Conservation (phyloP, 2,329 filamentous ascomycete species). For the Zymoseptoria pseudotritici region DNA sequence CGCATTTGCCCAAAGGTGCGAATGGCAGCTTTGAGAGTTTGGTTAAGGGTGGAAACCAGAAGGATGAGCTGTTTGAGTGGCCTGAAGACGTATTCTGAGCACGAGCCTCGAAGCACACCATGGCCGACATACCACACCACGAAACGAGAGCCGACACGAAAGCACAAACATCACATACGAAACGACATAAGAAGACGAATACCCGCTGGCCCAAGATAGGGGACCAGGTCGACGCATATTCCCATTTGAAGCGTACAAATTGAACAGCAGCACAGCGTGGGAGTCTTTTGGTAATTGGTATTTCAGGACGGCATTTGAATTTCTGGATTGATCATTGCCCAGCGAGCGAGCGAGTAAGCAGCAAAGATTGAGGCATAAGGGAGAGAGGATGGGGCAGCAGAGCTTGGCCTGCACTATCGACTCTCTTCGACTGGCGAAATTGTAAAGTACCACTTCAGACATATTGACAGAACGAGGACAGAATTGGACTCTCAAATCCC, state of each 20-base stretch:
- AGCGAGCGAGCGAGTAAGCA: not conserved
- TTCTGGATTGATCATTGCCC: not conserved
- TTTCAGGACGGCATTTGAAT: not conserved
- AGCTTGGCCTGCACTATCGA: not conserved
- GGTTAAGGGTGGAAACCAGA: constrained; percentile 2
- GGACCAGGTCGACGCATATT: not conserved
- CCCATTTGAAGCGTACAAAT: not conserved
- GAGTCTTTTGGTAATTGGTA: not conserved
- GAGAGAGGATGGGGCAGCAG: not conserved
- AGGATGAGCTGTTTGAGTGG: constrained; percentile 26
- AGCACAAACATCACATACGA: not conserved
- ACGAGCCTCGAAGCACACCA: not conserved
- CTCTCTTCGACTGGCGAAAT: not conserved
- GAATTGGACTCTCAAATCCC: no score
- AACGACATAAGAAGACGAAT: not conserved
- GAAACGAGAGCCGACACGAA: not conserved
- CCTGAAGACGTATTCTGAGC: constrained; percentile 31
- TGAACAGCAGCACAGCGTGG: not conserved
- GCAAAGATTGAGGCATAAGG: not conserved
- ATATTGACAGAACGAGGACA: not conserved
- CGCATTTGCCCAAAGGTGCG: constrained; percentile 11
- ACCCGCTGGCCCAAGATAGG: not conserved
- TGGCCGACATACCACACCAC: not conserved
- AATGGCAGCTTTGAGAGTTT: constrained; percentile 10
- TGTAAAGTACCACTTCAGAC: not conserved